Evolutionary conservation across 2,329 filamentous ascomycete species (phyloP).

Genomic region (Cylindrodendrum hubeiense): DNA sequence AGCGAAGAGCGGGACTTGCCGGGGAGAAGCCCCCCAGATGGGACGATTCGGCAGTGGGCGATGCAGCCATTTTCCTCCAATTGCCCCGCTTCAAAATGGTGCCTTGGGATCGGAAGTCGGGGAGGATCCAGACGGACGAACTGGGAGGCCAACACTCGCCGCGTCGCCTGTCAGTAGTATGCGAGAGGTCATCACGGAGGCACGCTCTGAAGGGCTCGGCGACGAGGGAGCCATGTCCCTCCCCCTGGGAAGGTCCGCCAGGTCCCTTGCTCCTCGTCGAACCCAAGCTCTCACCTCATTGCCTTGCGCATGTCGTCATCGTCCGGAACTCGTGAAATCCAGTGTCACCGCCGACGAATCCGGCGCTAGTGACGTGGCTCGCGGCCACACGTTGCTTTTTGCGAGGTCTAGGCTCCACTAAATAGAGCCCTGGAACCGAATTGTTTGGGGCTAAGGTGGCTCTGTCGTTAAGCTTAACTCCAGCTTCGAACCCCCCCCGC

Average conservation of each 20-base stretch:
- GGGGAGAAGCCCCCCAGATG: neutral
- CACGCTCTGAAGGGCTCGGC: neutral
- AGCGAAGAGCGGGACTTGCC: neutral
- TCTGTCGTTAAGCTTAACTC: constrained; percentile 4
- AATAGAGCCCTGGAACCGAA: neutral
- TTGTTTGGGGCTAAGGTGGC: neutral
- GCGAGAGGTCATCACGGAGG: neutral
- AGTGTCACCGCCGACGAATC: constrained; percentile 13
- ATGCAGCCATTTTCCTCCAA: neutral
- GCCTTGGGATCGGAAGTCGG: neutral
- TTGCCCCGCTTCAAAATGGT: neutral
- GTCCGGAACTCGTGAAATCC: constrained; percentile 28
- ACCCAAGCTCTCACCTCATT: constrained; percentile 25
- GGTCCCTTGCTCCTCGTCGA: neutral
- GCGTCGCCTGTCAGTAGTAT: too few species aligned
- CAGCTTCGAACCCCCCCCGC: neutral
- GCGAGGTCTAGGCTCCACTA: neutral
- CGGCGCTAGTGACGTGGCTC: constrained; percentile 22
- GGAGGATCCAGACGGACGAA: neutral
- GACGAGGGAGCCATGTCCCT: neutral
- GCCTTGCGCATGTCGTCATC: constrained; percentile 29
- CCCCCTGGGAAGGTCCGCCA: too few species aligned
- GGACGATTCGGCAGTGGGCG: neutral
- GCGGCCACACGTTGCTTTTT: neutral
- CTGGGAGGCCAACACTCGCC: too few species aligned